These are phyloP conservation scores for Beauveria sp. DNA, from an alignment of 2,329 filamentous ascomycete genomes.

Conservation along the genomic window DNA sequence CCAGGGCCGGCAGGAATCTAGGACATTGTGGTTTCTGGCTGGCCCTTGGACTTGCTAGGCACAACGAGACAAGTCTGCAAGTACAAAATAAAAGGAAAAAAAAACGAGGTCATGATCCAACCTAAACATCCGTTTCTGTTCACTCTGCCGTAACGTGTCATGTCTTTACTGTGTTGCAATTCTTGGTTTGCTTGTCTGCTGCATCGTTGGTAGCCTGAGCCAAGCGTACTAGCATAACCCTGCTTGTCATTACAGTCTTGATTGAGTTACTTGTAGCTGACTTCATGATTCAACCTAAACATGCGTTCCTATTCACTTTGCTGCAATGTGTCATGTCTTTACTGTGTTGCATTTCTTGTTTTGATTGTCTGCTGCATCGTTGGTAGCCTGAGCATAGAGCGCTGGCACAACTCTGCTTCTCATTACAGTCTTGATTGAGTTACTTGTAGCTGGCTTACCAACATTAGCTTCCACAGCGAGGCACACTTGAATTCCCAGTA, in stretches of 20 bases:
- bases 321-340: neutral
- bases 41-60: conserved; percentile 6
- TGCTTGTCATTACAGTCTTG: too few species aligned
- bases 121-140: neutral
- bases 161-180: neutral
- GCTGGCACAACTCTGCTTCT: too few species aligned
- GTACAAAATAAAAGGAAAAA: conserved; percentile 25
- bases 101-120: conserved; percentile 33
- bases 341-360: neutral
- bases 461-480: too few species aligned
- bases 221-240: too few species aligned
- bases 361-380: neutral
- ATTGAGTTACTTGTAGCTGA: too few species aligned
- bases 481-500: too few species aligned
- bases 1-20: neutral
- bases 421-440: too few species aligned
- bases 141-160: neutral
- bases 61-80: conserved; percentile 18
- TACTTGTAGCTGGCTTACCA: too few species aligned
- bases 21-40: neutral
- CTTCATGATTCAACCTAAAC: conserved; percentile 23
- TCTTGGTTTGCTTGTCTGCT: neutral
- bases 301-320: neutral
- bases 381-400: too few species aligned
- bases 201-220: too few species aligned